A percentile compares a stretch with the other conserved stretches of the same genome.
Conservation (phyloP, 139 green algal species). For the Edaphochlamys debaryana region DNA sequence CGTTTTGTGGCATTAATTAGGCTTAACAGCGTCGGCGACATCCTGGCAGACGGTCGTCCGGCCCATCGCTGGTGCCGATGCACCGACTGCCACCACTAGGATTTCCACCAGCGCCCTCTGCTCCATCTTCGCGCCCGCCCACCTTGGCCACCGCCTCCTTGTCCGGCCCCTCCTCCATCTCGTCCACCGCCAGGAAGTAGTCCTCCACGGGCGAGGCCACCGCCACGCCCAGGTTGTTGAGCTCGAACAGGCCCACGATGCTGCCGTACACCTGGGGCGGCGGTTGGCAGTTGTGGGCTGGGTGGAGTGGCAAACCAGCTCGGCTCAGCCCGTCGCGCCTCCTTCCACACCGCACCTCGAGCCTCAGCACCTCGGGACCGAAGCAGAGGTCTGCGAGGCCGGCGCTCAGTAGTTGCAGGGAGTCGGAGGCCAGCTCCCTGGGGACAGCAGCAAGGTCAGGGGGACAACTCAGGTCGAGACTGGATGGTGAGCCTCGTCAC, state of each 20-base stretch:
- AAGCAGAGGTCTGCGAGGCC: slow-evolving; percentile 59
- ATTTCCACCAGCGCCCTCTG: too few relatives aligned
- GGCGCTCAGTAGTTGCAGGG: slow-evolving; percentile 73
- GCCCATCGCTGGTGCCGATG: too few relatives aligned
- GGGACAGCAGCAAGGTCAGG: too few relatives aligned
- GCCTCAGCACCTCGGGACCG: slow-evolving; percentile 62
- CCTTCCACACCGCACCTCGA: slow-evolving; percentile 55
- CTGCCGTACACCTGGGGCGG: slow-evolving; percentile 78
- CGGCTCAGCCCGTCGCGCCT: too few relatives aligned
- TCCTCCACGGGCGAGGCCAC: slow-evolving; percentile 76
- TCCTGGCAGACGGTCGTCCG: too few relatives aligned
- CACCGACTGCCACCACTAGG: too few relatives aligned
- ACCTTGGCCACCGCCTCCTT: not conserved
- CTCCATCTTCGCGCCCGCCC: too few relatives aligned
- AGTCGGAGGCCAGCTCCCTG: slow-evolving; percentile 79
- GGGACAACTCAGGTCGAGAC: too few relatives aligned
- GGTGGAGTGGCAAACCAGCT: not conserved
- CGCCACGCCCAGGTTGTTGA: slow-evolving; percentile 91
- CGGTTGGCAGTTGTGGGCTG: not conserved
- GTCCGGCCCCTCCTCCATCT: slow-evolving; percentile 19
- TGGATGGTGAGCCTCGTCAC: too few relatives aligned
- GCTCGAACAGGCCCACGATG: slow-evolving; percentile 96
- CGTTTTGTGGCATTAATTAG: too few relatives aligned
- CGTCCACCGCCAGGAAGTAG: slow-evolving; percentile 71
- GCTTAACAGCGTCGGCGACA: too few relatives aligned